A percentile compares a stretch with the other conserved stretches of the same genome.
Conservation (phyloP, 225 moss, liverwort and hornwort species). For the Physcomitrellopsis africana region DNA sequence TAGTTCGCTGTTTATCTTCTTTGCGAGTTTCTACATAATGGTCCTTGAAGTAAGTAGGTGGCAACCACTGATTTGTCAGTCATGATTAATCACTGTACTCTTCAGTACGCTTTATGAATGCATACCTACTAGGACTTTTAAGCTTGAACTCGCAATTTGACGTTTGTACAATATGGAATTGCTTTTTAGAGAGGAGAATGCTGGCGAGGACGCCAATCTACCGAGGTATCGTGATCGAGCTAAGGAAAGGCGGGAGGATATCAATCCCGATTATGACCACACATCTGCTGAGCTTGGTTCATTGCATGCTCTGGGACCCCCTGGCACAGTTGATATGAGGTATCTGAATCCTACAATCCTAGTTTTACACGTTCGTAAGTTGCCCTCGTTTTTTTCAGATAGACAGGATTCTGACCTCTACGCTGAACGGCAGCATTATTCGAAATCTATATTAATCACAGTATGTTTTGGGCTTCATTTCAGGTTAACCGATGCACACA, state of each 20-base stretch:
- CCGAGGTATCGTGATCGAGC: slow-evolving; percentile 94
- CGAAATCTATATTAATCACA: slow-evolving; percentile 2
- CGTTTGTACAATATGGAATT: neutral
- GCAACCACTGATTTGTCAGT: neutral
- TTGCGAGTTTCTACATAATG: neutral
- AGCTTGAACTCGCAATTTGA: slow-evolving; percentile 21
- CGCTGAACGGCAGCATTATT: slow-evolving; percentile 5
- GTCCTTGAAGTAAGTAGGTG: neutral
- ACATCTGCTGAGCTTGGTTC: slow-evolving; percentile 94
- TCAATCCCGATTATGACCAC: slow-evolving; percentile 97
- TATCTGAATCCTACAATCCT: slow-evolving; percentile 18
- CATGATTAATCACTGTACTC: neutral
- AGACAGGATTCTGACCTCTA: neutral
- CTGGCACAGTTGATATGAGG: slow-evolving; percentile 95
- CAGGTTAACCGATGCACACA: slow-evolving; percentile 95
- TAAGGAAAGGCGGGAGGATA: slow-evolving; percentile 98
- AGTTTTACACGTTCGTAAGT: neutral
- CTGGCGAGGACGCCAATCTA: slow-evolving; percentile 72
- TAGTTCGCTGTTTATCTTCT: neutral
- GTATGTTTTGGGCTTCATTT: slow-evolving; percentile 22
- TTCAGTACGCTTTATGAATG: neutral
- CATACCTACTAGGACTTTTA: neutral
- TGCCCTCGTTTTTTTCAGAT: slow-evolving; percentile 7
- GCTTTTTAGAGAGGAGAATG: slow-evolving; percentile 87
- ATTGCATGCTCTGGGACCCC: slow-evolving; percentile 95